Evolutionary conservation across 495 filamentous ascomycete genomes (phyloP).

Genomic region (Lasiosphaeria miniovina): DNA sequence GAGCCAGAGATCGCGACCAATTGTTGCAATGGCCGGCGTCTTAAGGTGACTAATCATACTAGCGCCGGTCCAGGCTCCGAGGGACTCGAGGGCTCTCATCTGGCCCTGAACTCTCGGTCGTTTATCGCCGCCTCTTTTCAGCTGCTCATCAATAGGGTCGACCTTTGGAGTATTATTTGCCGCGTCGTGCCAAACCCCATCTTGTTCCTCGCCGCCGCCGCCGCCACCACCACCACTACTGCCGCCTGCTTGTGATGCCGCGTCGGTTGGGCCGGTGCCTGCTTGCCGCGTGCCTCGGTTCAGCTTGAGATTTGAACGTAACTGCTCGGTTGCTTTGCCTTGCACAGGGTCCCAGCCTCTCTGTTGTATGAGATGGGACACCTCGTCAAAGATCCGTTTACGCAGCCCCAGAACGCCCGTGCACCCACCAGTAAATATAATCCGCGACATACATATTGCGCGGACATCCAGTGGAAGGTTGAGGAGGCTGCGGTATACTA

Average conservation of each 20-base stretch:
- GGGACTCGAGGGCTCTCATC: slow-evolving; percentile 72
- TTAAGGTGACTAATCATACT: slow-evolving; percentile 78
- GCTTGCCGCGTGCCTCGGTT: slow-evolving; percentile 35
- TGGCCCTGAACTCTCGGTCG: slow-evolving; percentile 50
- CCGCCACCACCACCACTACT: neutral
- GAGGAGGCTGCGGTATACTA: slow-evolving; percentile 75
- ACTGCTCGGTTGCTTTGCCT: slow-evolving; percentile 58
- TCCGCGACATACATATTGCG: slow-evolving; percentile 81
- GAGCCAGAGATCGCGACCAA: slow-evolving; percentile 82
- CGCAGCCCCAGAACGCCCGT: slow-evolving; percentile 79
- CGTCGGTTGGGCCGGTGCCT: slow-evolving; percentile 21
- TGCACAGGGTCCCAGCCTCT: slow-evolving; percentile 75
- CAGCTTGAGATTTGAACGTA: slow-evolving; percentile 51
- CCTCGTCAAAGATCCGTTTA: slow-evolving; percentile 71
- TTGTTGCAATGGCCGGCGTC: slow-evolving; percentile 71
- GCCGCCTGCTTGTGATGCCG: slow-evolving; percentile 4
- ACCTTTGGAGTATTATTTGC: slow-evolving; percentile 46
- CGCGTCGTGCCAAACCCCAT: slow-evolving; percentile 40
- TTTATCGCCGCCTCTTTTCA: slow-evolving; percentile 51
- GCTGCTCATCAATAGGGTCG: slow-evolving; percentile 63
- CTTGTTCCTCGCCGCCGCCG: slow-evolving; percentile 22
- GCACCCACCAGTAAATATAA: slow-evolving; percentile 82
- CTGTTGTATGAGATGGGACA: slow-evolving; percentile 57
- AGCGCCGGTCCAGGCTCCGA: slow-evolving; percentile 86
- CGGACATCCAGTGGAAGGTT: slow-evolving; percentile 77